Conservation (phyloP, 345 rosid genomes). For the Mangifera indica region DNA sequence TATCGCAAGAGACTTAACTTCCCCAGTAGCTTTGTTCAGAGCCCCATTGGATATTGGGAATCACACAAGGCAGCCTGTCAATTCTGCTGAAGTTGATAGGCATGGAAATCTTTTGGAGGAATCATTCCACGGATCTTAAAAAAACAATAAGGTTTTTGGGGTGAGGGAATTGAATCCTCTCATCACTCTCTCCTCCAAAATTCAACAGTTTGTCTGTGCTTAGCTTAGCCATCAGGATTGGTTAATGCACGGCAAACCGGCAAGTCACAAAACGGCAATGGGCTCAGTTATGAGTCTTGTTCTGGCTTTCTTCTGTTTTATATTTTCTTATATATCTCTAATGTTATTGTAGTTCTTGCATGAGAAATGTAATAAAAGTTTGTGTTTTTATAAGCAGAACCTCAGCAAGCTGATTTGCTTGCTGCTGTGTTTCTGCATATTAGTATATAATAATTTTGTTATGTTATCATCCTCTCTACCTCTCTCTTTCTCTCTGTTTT, state of each 20-base stretch:
- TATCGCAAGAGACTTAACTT: constrained; percentile 19
- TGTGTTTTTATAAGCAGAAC: constrained; percentile 15
- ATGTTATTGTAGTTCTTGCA: constrained; percentile 10
- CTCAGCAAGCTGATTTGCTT: constrained; percentile 10
- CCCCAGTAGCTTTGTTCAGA: constrained; percentile 35
- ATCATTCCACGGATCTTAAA: constrained; percentile 38
- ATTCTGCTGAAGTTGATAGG: constrained; percentile 33
- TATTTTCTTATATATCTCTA: no score
- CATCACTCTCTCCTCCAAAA: constrained; percentile 24
- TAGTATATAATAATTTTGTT: constrained; percentile 1
- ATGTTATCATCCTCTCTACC: constrained; percentile 9
- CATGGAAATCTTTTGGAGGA: constrained; percentile 32
- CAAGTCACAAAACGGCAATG: constrained; percentile 71
- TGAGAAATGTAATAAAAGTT: constrained; percentile 17
- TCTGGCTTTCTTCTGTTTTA: constrained; percentile 24
- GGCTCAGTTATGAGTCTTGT: constrained; percentile 38
- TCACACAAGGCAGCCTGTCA: constrained; percentile 28
- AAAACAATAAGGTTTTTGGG: constrained; percentile 24
- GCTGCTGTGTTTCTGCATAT: constrained; percentile 13
- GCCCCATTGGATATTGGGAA: constrained; percentile 24
- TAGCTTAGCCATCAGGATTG: constrained; percentile 25
- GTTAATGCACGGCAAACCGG: constrained; percentile 54
- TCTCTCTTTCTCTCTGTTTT: neutral
- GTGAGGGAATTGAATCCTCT: constrained; percentile 17
- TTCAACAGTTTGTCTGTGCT: constrained; percentile 46